Base-by-base conservation (phyloP, 345 rosid genomes). In the Xanthoceras sorbifolium region DNA sequence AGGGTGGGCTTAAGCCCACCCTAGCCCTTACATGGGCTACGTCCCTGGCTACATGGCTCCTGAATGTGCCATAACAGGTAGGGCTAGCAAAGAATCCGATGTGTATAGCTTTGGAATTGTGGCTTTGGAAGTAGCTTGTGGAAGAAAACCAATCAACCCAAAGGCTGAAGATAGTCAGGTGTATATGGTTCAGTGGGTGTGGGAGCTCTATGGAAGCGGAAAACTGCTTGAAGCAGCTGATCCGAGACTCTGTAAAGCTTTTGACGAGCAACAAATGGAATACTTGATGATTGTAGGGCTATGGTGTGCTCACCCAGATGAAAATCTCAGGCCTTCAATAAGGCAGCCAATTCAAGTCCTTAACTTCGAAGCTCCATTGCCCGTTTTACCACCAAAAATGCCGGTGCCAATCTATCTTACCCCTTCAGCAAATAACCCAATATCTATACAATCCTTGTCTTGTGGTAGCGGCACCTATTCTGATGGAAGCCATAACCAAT, bases 11-110 rank as follows among this genome's bases (percentile, higher is more conserved):
- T n/a, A n/a, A n/a, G n/a, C n/a, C n/a, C n/a, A n/a, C n/a, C n/a
- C n/a, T n/a, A n/a, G n/a, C n/a, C n/a, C n/a, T n/a, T n/a, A n/a
- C n/a, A n/a, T n/a, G n/a, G n/a, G n/a, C n/a, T n/a, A n/a, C n/a
- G n/a, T n/a, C n/a, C n/a, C n/a, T n/a, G 77, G 79, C 5, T 80
- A 80, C 46, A 67, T 80, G 70, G 77, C 75, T 26, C 80, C 80
- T 12, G 52, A 72, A 28, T 76, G 44, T 14, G 57, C 28, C 5
- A 15, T n/a, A 4, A 46, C 66, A 17, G 77, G 77, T 65, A 72
- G 67, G 44, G 80, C 80, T 14, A 73, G 62, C n/a, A 78, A 50
- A 36, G 81, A 60, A 31, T 73, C 81, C 7, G 81, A 78, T 42
- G 77, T 78, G 11, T 78, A 66, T 36, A 73, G 77, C 10, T 73